Conservation (phyloP, 352 stramenopile species). For the Pythium scleroteichum region DNA sequence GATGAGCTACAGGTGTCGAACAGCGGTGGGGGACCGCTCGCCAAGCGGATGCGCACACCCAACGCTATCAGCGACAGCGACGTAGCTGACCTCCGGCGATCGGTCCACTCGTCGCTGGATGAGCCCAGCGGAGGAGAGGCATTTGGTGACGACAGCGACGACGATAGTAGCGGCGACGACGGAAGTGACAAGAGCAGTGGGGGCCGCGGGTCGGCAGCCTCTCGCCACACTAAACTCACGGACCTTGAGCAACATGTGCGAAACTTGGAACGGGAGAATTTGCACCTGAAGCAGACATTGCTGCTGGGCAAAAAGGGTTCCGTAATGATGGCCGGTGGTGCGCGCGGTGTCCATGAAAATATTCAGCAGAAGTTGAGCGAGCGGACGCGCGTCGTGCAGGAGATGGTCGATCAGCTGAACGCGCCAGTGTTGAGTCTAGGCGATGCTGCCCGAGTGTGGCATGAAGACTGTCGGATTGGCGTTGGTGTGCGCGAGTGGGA, state of each 20-base stretch:
- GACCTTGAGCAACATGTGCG: conserved; percentile 74
- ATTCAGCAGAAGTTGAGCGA: conserved; percentile 57
- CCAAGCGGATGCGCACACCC: conserved; percentile 18
- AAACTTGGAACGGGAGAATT: conserved; percentile 67
- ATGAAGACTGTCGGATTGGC: conserved; percentile 71
- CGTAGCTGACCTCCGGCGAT: conserved; percentile 7
- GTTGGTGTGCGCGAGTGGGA: conserved; percentile 82
- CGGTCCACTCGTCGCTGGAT: conserved; percentile 2
- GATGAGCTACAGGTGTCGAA: conserved; percentile 36
- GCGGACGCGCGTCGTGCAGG: conserved; percentile 73
- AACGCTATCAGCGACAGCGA: neutral
- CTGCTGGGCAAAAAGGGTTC: conserved; percentile 61
- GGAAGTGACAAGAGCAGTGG: conserved; percentile 25
- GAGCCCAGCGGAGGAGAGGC: conserved; percentile 3
- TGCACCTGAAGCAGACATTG: conserved; percentile 77
- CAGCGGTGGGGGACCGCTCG: neutral
- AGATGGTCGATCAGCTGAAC: conserved; percentile 83
- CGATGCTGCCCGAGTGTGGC: conserved; percentile 70
- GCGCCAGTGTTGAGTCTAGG: conserved; percentile 63
- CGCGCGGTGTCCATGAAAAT: conserved; percentile 35
- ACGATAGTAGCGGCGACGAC: conserved; percentile 25
- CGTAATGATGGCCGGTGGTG: conserved; percentile 38
- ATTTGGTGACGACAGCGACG: conserved; percentile 16
- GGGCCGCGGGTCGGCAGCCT: conserved; percentile 15
- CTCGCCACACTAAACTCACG: conserved; percentile 67